Evolutionary conservation across 2,329 filamentous ascomycete species (phyloP), one percentile per base, ranked within the genome.

Genomic region (Aureobasidium sp.): DNA sequence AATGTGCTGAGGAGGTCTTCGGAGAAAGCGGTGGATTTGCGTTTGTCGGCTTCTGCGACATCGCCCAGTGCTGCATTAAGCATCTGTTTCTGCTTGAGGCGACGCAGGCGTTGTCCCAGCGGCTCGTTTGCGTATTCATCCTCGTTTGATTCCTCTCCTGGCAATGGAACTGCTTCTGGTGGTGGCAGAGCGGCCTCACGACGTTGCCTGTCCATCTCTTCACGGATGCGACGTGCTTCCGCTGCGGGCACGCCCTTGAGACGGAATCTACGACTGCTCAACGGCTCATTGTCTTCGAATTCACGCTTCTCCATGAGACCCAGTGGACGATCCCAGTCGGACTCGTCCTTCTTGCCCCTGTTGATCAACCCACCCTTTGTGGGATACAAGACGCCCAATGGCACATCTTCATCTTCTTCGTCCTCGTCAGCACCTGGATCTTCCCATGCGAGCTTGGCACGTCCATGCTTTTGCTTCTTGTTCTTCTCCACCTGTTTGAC

Each of bases 361-460:
- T 79, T 79, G n/a, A 80, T 77, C 8, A 74, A 63, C 46, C 76
- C 77, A 29, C 82, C 78, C 64, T 83, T 84, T 42, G 78, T 79
- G 0, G 87, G 85, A 67, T 83, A 89, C 17, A 99, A 79, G 65
- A 97, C 79, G 11, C 88, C 94, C 4, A 99, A 79, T 0, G 94
- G 94, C 1, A 96, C 86, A 67, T 97, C 93, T 58, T 93, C 89
- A 64, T 96, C 90, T 53, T 81, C 78, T 13, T 84, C 84, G 69
- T 77, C 57, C 13, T 38, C 35, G 33, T 58, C 53, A 19, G 62
- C 37, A 19, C 73, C 66, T 0, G 81, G 81, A 54, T 88, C 87
- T 73, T 97, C 92, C 94, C 94, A 99, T 1, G 93, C 94, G 35
- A 99, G 79, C 61, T 90, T 90, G 35, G 96, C 84, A 61, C 86